phyloP scores from a whole-genome alignment of 176 grass and related monocot species.

The Microstegium vimineum region DNA sequence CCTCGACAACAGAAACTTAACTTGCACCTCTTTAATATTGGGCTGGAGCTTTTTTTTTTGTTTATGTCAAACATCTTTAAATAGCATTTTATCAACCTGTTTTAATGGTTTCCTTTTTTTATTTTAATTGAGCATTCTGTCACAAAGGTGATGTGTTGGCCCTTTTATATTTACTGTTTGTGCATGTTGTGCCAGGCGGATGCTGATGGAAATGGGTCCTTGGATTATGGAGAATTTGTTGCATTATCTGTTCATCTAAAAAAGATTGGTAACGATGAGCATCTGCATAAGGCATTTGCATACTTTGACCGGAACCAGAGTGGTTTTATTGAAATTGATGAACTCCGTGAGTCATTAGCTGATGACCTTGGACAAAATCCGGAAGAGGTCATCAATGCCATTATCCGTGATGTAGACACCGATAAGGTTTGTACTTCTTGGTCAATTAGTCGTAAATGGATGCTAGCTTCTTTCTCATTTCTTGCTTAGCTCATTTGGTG shows the following conservation, averaged over 20 bases:
- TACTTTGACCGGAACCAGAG: slow-evolving; percentile 80
- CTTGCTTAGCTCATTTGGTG: not conserved
- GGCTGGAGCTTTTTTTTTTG: not conserved
- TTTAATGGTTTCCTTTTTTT: not conserved
- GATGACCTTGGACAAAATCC: slow-evolving; percentile 70
- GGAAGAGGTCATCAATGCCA: slow-evolving; percentile 87
- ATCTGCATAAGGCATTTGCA: slow-evolving; percentile 84
- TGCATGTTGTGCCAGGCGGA: slow-evolving; percentile 60
- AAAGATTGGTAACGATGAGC: slow-evolving; percentile 77
- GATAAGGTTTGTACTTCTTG: slow-evolving; percentile 61
- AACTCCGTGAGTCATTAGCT: slow-evolving; percentile 54
- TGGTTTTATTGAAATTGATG: slow-evolving; percentile 88
- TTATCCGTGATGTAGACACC: slow-evolving; percentile 78
- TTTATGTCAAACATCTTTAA: not conserved
- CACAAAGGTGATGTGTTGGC: not conserved
- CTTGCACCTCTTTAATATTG: not conserved
- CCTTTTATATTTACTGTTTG: slow-evolving; percentile 37
- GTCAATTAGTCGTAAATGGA: not conserved
- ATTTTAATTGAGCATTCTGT: not conserved
- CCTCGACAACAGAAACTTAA: too few species aligned
- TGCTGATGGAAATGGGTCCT: slow-evolving; percentile 68
- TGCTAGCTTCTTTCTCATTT: slow-evolving; percentile 6
- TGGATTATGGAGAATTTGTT: slow-evolving; percentile 89
- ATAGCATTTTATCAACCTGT: not conserved
- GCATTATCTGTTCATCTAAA: slow-evolving; percentile 75